Conservation (phyloP, 768 basidiomycete species). For the Lactarius sanguifluus region DNA sequence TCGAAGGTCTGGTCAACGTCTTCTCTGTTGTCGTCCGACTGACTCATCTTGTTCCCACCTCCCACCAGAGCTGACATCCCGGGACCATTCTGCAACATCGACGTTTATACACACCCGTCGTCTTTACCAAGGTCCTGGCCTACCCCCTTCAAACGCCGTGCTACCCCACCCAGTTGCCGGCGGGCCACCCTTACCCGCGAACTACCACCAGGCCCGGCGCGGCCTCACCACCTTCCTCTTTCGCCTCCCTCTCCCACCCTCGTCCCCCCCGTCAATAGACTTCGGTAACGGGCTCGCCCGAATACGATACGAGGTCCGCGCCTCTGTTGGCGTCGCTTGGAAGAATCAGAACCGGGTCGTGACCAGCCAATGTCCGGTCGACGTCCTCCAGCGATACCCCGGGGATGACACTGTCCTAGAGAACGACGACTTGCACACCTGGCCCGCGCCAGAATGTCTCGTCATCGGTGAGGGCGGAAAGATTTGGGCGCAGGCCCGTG, state of each 20-base stretch:
- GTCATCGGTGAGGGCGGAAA: conserved; percentile 77
- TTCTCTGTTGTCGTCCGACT: not conserved
- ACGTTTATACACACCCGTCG: conserved; percentile 70
- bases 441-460: conserved; percentile 54
- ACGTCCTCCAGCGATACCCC: conserved; percentile 54
- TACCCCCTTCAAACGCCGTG: conserved; percentile 85
- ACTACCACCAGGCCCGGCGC: conserved; percentile 71
- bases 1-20: conserved; percentile 52
- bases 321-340: conserved; percentile 71
- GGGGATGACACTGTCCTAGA: conserved; percentile 23
- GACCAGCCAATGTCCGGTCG: conserved; percentile 56
- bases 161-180: conserved; percentile 58
- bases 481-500: conserved; percentile 69
- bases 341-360: conserved; percentile 72
- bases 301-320: conserved; percentile 71
- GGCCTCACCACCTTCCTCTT: conserved; percentile 80
- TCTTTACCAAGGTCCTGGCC: conserved; percentile 75
- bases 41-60: conserved; percentile 4
- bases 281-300: conserved; percentile 70
- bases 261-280: conserved; percentile 67
- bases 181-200: conserved; percentile 58
- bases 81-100: conserved; percentile 78
- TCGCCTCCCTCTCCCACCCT: conserved; percentile 64
- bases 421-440: conserved; percentile 36
- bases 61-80: conserved; percentile 63